phyloP scores from a whole-genome alignment of 2,329 filamentous ascomycete genomes.

The Phyllosticta ampelicida region DNA sequence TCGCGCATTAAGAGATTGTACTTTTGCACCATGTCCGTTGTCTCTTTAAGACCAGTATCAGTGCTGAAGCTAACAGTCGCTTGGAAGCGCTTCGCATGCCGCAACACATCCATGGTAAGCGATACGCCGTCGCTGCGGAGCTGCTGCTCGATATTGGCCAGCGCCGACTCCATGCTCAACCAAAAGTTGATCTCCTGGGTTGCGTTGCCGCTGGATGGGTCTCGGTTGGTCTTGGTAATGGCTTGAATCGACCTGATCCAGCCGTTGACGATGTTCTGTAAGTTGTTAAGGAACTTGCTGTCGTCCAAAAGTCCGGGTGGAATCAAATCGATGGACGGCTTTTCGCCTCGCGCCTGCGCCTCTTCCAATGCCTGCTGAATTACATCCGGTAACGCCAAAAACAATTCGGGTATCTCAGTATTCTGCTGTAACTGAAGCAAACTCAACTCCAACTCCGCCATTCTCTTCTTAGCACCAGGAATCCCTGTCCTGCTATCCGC shows the following conservation, averaged over 20 bases:
- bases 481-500: constrained; percentile 89
- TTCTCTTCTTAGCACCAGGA: constrained; percentile 92
- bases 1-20: constrained; percentile 99
- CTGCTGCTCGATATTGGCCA: constrained; percentile 86
- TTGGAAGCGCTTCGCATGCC: constrained; percentile 95
- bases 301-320: constrained; percentile 68
- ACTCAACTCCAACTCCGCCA: constrained; percentile 86
- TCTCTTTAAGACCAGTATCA: constrained; percentile 92
- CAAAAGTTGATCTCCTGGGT: constrained; percentile 99
- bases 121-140: constrained; percentile 79
- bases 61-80: constrained; percentile 94
- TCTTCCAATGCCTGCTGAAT: constrained; percentile 79
- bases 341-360: constrained; percentile 53
- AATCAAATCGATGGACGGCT: constrained; percentile 69
- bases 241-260: constrained; percentile 99
- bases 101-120: constrained; percentile 86
- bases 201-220: constrained; percentile 66
- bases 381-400: constrained; percentile 75
- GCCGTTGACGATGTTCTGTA: constrained; percentile 87
- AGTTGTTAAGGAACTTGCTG: constrained; percentile 82
- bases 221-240: constrained; percentile 87
- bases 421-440: constrained; percentile 92
- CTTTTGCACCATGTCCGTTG: constrained; percentile 91
- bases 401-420: constrained; percentile 90
- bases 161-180: constrained; percentile 88